These are phyloP conservation scores for Mycena polygramma DNA, from an alignment of 768 basidiomycete genomes.

Conservation along the genomic window DNA sequence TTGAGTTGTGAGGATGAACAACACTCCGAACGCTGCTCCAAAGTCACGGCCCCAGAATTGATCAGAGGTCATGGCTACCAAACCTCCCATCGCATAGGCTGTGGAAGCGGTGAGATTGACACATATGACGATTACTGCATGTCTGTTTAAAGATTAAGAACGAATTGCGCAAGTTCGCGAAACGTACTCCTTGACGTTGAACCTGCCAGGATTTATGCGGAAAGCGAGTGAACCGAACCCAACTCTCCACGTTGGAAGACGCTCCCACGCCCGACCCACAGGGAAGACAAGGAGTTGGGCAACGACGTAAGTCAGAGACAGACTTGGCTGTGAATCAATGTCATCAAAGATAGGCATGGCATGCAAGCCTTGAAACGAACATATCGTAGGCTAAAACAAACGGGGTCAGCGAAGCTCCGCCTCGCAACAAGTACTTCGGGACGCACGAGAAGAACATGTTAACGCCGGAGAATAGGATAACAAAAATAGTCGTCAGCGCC, in stretches of 20 bases:
- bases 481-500: slow-evolving; percentile 16
- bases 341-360: background rate
- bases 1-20: slow-evolving; percentile 25
- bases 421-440: too few species aligned
- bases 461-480: slow-evolving; percentile 20
- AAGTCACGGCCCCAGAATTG: slow-evolving; percentile 21
- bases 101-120: slow-evolving; percentile 23
- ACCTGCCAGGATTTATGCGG: slow-evolving; percentile 25
- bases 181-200: slow-evolving; percentile 22
- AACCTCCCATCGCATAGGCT: slow-evolving; percentile 14
- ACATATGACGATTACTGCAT: slow-evolving; percentile 20
- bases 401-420: background rate
- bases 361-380: background rate
- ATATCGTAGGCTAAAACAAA: slow-evolving; percentile 9
- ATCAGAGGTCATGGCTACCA: slow-evolving; percentile 15
- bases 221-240: slow-evolving; percentile 16
- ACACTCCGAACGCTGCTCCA: slow-evolving; percentile 13
- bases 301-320: slow-evolving; percentile 13
- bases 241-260: slow-evolving; percentile 27
- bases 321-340: slow-evolving; percentile 16
- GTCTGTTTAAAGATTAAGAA: background rate
- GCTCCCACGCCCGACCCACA: slow-evolving; percentile 19
- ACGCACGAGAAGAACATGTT: slow-evolving; percentile 25
- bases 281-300: slow-evolving; percentile 24
- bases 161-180: background rate